Evolutionary conservation across 495 filamentous ascomycete genomes (phyloP).

Genomic region (Bacidia gigantensis): DNA sequence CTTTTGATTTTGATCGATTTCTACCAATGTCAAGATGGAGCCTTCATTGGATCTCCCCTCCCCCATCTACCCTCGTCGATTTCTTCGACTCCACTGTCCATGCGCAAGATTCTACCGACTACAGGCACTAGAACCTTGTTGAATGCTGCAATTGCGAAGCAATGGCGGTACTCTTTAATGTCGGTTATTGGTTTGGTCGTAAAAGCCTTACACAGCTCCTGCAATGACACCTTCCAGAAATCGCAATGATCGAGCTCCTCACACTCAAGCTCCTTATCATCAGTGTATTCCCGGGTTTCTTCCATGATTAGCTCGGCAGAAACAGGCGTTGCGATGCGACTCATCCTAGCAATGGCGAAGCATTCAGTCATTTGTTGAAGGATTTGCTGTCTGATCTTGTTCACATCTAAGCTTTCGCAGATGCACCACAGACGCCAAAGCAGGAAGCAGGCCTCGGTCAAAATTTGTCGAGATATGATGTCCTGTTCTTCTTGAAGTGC

Average conservation of each 20-base stretch:
- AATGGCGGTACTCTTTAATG: neutral
- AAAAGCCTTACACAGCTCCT: neutral
- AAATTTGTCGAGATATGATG: neutral
- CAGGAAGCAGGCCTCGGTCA: neutral
- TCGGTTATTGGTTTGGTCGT: neutral
- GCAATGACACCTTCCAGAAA: neutral
- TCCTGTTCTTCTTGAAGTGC: neutral
- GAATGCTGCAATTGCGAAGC: slow-evolving; percentile 1
- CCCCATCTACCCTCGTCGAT: no score
- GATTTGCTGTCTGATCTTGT: neutral
- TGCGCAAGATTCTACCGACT: neutral
- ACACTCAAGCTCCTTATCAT: neutral
- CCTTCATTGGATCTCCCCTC: no score
- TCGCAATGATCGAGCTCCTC: neutral
- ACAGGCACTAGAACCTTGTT: neutral
- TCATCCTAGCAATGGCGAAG: neutral
- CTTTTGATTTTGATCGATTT: no score
- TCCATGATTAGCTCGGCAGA: neutral
- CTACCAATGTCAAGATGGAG: no score
- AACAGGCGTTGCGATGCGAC: neutral
- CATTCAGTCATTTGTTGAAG: neutral
- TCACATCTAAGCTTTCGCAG: neutral
- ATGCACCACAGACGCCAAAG: neutral
- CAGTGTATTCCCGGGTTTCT: neutral
- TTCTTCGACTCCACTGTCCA: no score